Evolutionary conservation across 1,139 yeast species (phyloP), one percentile per base, ranked within the genome.

Genomic region (Ogataea hybrid): DNA sequence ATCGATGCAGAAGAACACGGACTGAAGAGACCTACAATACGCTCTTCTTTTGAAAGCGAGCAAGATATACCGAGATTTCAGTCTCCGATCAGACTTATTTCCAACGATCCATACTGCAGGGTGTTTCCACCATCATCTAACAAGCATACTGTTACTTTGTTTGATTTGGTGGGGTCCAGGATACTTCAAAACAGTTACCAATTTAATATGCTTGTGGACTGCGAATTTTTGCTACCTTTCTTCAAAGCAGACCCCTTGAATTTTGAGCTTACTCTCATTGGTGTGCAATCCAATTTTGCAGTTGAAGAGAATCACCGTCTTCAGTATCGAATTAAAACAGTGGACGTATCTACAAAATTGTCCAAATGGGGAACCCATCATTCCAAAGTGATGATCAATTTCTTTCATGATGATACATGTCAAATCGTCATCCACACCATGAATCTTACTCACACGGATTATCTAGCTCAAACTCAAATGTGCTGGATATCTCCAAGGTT

Each of bases 321-420:
- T 21, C 44, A 37, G 18, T 57, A 40, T 25, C 52, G 50, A 11
- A 49, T 61, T 7, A 46, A 47, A 3, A 46, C 54, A 14, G 45
- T 62, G 16, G 58, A 48, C 29, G 58, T 56, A 4, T 49, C 56
- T 6, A 39, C 42, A 15, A 47, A 44, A 17, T 39, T 58, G 6
- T 46, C 48, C 34, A 77, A 71, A 4, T 56, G 34, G 36, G 62
- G 59, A 0, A 71, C 82, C 2, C 89, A 83, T 55, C 89, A 83
- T 56, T 71, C 85, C 2, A 83, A 83, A 53, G 66, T 82, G 75
- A 78, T 82, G 71, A 63, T 83, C 12, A 81, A 81, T 54, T 66
- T 74, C 45, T 77, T 67, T 51, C 57, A 53, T 3, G 77, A 73
- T 47, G 57, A 57, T 0, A 58, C 70, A 0, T 59, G 73, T 23